These are phyloP conservation scores for Cymbopogon citratus DNA, from an alignment of 176 grass and related monocot genomes.

Conservation along the genomic window DNA sequence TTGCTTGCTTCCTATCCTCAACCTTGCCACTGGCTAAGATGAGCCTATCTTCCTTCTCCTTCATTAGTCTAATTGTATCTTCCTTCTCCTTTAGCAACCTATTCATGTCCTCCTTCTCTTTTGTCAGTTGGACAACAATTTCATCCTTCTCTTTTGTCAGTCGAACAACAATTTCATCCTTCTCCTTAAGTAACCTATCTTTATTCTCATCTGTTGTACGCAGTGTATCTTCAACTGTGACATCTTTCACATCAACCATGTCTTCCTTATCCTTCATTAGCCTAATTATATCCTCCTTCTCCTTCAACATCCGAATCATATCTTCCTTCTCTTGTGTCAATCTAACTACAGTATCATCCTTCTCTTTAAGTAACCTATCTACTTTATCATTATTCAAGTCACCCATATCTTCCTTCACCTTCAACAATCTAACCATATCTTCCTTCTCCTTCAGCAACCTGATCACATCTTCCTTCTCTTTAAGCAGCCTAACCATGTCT, in stretches of 20 bases:
- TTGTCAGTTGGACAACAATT: slow-evolving; percentile 26
- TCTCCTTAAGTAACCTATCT: slow-evolving; percentile 66
- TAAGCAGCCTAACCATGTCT: slow-evolving; percentile 34
- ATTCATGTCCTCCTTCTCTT: slow-evolving; percentile 36
- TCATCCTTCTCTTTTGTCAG: slow-evolving; percentile 39
- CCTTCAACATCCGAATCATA: slow-evolving; percentile 36
- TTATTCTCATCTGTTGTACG: slow-evolving; percentile 28
- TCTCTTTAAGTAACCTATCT: slow-evolving; percentile 41
- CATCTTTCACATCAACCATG: slow-evolving; percentile 35
- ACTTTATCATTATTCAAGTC: slow-evolving; percentile 6
- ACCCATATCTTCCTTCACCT: slow-evolving; percentile 40
- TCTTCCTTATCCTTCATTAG: slow-evolving; percentile 50
- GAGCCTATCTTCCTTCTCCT: slow-evolving; percentile 26
- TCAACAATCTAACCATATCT: slow-evolving; percentile 56
- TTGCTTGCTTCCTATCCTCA: slow-evolving; percentile 14
- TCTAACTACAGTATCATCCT: slow-evolving; percentile 33
- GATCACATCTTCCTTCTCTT: slow-evolving; percentile 53
- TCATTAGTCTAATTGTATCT: slow-evolving; percentile 37
- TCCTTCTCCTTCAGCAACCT: slow-evolving; percentile 81
- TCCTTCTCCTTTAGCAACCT: slow-evolving; percentile 34
- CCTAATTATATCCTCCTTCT: slow-evolving; percentile 54
- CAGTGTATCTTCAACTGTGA: slow-evolving; percentile 3
- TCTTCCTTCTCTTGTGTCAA: slow-evolving; percentile 40
- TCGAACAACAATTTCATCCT: slow-evolving; percentile 32
- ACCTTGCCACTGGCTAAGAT: slow-evolving; percentile 18